Percentiles rank a stretch among this genome's conserved stretches.
phyloP scores from a whole-genome alignment of 306 rosid genomes.

The Oemleria cerasiformis region DNA sequence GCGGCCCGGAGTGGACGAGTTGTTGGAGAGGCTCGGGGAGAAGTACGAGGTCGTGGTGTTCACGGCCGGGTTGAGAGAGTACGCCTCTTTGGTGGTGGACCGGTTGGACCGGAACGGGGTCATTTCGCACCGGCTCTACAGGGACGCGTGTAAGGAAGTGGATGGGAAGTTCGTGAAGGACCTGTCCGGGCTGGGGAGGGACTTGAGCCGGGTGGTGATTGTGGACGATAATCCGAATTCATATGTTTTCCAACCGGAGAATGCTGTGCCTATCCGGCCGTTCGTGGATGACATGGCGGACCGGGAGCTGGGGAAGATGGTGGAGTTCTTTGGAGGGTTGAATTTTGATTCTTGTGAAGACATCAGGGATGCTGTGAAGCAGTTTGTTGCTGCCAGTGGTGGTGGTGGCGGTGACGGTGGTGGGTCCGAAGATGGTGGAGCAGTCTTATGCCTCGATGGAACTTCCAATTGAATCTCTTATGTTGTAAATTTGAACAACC shows the following conservation, averaged over 20 bases:
- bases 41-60: constrained; percentile 80
- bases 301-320: constrained; percentile 53
- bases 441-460: not conserved
- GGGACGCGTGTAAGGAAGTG: constrained; percentile 67
- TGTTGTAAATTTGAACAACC: not conserved
- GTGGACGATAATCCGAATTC: constrained; percentile 91
- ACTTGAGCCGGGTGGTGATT: constrained; percentile 57
- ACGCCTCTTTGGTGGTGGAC: constrained; percentile 78
- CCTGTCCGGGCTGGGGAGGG: constrained; percentile 54
- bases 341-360: constrained; percentile 43
- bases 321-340: constrained; percentile 45
- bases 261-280: constrained; percentile 60
- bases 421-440: not conserved
- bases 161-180: constrained; percentile 82
- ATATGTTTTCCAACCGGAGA: constrained; percentile 61
- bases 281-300: constrained; percentile 64
- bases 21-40: constrained; percentile 44
- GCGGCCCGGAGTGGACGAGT: constrained; percentile 78
- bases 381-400: constrained; percentile 9
- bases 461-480: not conserved
- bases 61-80: constrained; percentile 78
- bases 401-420: not conserved
- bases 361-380: constrained; percentile 70
- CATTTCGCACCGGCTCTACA: constrained; percentile 66
- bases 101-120: constrained; percentile 52